These are phyloP conservation scores for Phytomonas sp. DNA, from an alignment of 208 protist species.

Conservation along the genomic window DNA sequence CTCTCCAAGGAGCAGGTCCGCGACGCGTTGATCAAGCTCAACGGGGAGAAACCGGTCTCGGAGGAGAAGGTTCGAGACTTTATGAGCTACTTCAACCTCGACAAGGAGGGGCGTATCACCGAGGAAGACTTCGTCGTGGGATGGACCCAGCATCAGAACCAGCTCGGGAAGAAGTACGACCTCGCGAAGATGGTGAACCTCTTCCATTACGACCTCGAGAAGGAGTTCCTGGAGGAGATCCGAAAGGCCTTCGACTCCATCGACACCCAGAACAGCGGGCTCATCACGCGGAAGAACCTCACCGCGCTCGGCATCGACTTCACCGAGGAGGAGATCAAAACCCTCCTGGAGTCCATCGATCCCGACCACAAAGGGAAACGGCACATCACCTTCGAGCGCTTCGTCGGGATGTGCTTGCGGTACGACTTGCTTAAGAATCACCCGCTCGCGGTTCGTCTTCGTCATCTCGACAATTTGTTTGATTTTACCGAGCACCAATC, in stretches of 20 bases:
- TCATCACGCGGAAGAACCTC: slow-evolving; percentile 74
- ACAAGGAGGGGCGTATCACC: slow-evolving; percentile 70
- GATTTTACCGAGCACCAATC: slow-evolving; percentile 54
- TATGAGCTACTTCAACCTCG: slow-evolving; percentile 72
- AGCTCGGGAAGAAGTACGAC: slow-evolving; percentile 75
- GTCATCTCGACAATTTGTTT: slow-evolving; percentile 69
- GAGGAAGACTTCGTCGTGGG: slow-evolving; percentile 83
- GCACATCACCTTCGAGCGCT: slow-evolving; percentile 73
- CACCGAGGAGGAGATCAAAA: slow-evolving; percentile 48
- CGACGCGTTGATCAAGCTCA: slow-evolving; percentile 87
- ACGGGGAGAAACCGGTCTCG: slow-evolving; percentile 43
- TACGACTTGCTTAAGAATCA: slow-evolving; percentile 82
- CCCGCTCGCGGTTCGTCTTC: slow-evolving; percentile 64
- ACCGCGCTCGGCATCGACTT: slow-evolving; percentile 52
- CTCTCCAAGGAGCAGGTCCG: slow-evolving; percentile 74
- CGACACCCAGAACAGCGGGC: slow-evolving; percentile 67
- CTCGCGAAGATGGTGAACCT: slow-evolving; percentile 64
- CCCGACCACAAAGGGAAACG: not conserved
- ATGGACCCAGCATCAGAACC: slow-evolving; percentile 68
- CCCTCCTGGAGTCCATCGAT: slow-evolving; percentile 35
- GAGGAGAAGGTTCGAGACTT: slow-evolving; percentile 68
- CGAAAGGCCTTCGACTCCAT: slow-evolving; percentile 76
- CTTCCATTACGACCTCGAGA: slow-evolving; percentile 82
- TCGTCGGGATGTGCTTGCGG: slow-evolving; percentile 60
- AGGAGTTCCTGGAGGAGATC: slow-evolving; percentile 64